These are phyloP conservation scores for Amphibolis antarctica DNA, from an alignment of 106 monocot genomes.

Conservation along the genomic window DNA sequence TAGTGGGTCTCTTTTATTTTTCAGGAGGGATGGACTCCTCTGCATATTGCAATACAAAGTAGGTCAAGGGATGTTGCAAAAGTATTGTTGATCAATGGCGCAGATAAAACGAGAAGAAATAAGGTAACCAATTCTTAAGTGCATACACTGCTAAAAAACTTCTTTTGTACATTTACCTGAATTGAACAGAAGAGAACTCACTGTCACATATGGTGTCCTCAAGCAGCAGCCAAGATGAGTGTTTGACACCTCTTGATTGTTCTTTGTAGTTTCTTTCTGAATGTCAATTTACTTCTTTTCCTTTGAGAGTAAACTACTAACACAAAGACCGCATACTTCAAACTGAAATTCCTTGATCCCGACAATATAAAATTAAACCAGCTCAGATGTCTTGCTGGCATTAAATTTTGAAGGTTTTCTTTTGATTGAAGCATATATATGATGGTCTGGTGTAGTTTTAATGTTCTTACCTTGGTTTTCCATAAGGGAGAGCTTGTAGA, in stretches of 20 bases:
- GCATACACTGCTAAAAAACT: too few species aligned
- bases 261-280: not conserved
- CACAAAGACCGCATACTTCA: too few species aligned
- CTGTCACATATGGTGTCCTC: not conserved
- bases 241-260: not conserved
- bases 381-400: too few species aligned
- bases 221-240: not conserved
- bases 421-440: too few species aligned
- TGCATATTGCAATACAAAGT: slow-evolving; percentile 83
- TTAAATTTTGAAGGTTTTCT: too few species aligned
- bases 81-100: slow-evolving; percentile 77
- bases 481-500: not conserved
- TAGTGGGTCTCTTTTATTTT: slow-evolving; percentile 3
- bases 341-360: too few species aligned
- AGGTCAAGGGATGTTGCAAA: slow-evolving; percentile 83
- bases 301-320: too few species aligned
- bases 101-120: slow-evolving; percentile 75
- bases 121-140: slow-evolving; percentile 34
- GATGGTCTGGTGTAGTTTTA: too few species aligned
- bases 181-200: too few species aligned
- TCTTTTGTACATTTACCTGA: too few species aligned
- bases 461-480: not conserved
- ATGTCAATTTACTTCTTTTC: not conserved
- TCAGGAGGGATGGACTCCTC: slow-evolving; percentile 98
- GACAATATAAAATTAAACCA: too few species aligned